Conservation (phyloP, 2,329 filamentous ascomycete genomes). For the Hypoxylon sp. region DNA sequence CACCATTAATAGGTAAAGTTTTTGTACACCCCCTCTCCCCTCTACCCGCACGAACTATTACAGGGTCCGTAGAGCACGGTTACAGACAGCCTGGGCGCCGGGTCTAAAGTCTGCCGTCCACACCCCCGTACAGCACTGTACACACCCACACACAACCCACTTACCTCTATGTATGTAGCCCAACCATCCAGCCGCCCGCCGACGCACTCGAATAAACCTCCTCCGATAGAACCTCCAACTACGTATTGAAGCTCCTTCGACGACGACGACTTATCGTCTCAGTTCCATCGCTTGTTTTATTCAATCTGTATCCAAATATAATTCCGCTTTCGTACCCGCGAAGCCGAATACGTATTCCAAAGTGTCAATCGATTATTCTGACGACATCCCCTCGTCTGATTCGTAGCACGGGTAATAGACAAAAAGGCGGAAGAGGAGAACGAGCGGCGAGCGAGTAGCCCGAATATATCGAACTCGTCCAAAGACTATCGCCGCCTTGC, state of each 20-base stretch:
- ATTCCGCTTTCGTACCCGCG: constrained; percentile 20
- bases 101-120: constrained; percentile 28
- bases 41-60: constrained; percentile 36
- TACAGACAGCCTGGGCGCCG: constrained; percentile 35
- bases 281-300: constrained; percentile 20
- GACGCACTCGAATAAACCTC: constrained; percentile 42
- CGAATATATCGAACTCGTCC: constrained; percentile 38
- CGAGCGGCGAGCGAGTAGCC: constrained; percentile 19
- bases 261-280: constrained; percentile 19
- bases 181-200: constrained; percentile 43
- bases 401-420: constrained; percentile 13
- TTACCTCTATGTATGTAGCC: constrained; percentile 28
- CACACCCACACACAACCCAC: constrained; percentile 38
- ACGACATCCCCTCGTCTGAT: constrained; percentile 33
- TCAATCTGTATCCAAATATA: constrained; percentile 6
- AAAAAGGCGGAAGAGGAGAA: constrained; percentile 2
- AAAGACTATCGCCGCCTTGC: constrained; percentile 55
- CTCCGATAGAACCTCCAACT: constrained; percentile 44
- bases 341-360: constrained; percentile 24
- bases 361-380: constrained; percentile 22
- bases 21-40: constrained; percentile 22
- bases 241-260: constrained; percentile 14
- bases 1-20: constrained; percentile 11
- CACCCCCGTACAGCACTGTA: constrained; percentile 2
- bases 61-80: constrained; percentile 27